These are phyloP conservation scores for Graphiopsis chlorocephala DNA, from an alignment of 2,329 filamentous ascomycete genomes.

Conservation along the genomic window DNA sequence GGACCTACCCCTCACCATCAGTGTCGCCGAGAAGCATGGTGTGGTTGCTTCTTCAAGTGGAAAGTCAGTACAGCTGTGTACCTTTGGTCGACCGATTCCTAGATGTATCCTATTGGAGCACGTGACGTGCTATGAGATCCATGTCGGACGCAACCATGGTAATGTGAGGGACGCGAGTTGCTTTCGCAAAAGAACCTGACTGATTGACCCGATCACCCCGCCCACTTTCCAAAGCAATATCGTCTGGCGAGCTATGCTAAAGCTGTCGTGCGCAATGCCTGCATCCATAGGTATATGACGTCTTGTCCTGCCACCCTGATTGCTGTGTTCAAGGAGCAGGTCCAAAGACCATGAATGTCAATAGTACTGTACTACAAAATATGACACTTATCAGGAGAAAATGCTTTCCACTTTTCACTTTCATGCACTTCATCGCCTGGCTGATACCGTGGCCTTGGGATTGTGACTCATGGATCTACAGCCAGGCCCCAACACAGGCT, in stretches of 20 bases:
- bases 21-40: background rate
- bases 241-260: background rate
- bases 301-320: conserved; percentile 1
- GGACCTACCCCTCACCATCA: background rate
- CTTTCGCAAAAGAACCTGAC: background rate
- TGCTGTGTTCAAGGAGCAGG: background rate
- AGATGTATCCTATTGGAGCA: conserved; percentile 3
- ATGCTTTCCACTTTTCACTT: conserved; percentile 8
- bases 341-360: background rate
- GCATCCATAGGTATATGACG: background rate
- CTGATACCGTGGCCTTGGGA: conserved; percentile 4
- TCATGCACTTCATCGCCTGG: conserved; percentile 6
- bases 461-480: background rate
- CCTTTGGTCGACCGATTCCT: background rate
- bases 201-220: background rate
- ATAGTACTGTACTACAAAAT: background rate
- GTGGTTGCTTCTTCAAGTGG: background rate
- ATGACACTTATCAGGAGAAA: background rate
- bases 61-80: conserved; percentile 4
- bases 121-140: conserved; percentile 1
- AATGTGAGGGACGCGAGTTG: conserved; percentile 2
- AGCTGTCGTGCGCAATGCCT: background rate
- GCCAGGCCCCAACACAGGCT: background rate
- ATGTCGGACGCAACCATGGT: conserved; percentile 4
- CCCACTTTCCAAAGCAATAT: background rate